Percentiles rank a stretch among this genome's conserved stretches.
These are phyloP conservation scores for Fibroporia radiculosa DNA, from an alignment of 768 basidiomycete species.

Conservation along the genomic window DNA sequence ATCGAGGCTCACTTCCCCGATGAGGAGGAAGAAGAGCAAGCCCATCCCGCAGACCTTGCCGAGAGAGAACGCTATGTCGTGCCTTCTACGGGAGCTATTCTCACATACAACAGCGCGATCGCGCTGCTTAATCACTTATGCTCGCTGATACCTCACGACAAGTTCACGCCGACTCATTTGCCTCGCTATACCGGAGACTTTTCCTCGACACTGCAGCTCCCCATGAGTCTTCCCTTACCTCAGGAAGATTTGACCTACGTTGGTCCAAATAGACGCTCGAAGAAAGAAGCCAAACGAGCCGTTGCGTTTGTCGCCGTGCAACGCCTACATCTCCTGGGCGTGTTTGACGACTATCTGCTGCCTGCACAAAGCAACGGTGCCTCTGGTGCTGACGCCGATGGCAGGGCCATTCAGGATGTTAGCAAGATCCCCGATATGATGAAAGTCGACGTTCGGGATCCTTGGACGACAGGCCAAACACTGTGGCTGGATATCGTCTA, in stretches of 20 bases:
- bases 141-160: constrained; percentile 65
- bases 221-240: constrained; percentile 56
- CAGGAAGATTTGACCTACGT: constrained; percentile 43
- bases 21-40: constrained; percentile 36
- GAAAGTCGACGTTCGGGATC: constrained; percentile 55
- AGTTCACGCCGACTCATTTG: constrained; percentile 50
- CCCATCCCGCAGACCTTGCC: constrained; percentile 48
- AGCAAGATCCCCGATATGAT: constrained; percentile 44
- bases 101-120: constrained; percentile 74
- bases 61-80: constrained; percentile 71
- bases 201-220: constrained; percentile 50
- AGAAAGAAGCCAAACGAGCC: constrained; percentile 77
- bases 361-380: constrained; percentile 52
- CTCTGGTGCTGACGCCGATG: constrained; percentile 47
- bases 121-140: constrained; percentile 70
- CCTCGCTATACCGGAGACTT: constrained; percentile 63
- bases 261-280: constrained; percentile 57
- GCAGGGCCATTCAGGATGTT: constrained; percentile 33
- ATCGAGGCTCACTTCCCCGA: constrained; percentile 28
- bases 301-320: constrained; percentile 76
- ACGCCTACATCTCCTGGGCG: constrained; percentile 56
- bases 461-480: constrained; percentile 50
- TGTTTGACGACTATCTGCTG: constrained; percentile 77
- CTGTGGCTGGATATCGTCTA: constrained; percentile 60
- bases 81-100: constrained; percentile 62